phyloP scores from a whole-genome alignment of 176 grass and related monocot species.

The Eleusine indica region DNA sequence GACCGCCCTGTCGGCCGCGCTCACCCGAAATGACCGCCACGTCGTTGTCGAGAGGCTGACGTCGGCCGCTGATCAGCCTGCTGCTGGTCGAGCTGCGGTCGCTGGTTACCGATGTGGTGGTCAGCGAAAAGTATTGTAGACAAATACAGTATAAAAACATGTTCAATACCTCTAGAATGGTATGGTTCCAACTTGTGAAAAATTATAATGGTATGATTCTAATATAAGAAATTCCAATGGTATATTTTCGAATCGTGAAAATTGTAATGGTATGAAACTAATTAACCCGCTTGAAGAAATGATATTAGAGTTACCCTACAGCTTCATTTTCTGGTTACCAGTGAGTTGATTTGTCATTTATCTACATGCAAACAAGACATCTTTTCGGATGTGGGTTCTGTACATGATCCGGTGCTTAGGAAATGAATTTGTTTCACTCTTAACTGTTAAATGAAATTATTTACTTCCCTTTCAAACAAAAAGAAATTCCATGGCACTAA shows the following conservation, averaged over 20 bases:
- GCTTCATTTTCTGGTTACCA: not conserved
- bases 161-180: no score
- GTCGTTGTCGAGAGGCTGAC: slow-evolving; percentile 36
- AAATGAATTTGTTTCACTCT: not conserved
- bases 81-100: slow-evolving; percentile 22
- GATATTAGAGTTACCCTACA: not conserved
- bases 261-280: no score
- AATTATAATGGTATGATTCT: no score
- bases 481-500: not conserved
- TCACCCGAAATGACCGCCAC: slow-evolving; percentile 36
- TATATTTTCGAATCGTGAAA: no score
- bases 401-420: no score
- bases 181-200: no score
- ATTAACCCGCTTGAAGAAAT: not conserved
- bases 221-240: no score
- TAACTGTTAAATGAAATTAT: not conserved
- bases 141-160: no score
- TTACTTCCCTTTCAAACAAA: not conserved
- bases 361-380: not conserved
- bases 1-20: slow-evolving; percentile 44
- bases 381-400: not conserved
- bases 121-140: no score
- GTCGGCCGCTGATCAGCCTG: not conserved
- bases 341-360: not conserved
- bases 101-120: slow-evolving; percentile 40